Conservation (phyloP, 2,329 filamentous ascomycete genomes). For the Calonectria pseudoreteaudii region DNA sequence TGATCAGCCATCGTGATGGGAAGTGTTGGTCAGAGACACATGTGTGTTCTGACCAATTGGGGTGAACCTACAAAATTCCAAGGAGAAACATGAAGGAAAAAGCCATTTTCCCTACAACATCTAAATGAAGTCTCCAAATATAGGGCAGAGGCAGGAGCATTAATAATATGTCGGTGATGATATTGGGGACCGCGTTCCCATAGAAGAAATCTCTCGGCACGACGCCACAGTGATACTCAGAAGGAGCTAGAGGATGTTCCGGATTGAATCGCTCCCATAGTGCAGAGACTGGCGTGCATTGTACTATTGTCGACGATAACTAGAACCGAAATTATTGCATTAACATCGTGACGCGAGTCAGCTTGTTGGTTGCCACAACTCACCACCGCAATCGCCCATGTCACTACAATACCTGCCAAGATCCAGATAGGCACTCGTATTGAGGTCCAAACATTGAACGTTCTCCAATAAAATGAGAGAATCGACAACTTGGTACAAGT, state of each 20-base stretch:
- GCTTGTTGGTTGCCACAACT: not conserved
- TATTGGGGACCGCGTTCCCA: constrained; percentile 43
- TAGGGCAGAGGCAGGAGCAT: constrained; percentile 46
- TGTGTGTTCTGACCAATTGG: not conserved
- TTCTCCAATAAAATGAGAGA: constrained; percentile 42
- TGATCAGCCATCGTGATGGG: not conserved
- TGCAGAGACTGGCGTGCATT: constrained; percentile 1
- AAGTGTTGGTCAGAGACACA: not conserved
- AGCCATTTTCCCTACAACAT: constrained; percentile 36
- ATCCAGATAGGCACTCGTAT: constrained; percentile 35
- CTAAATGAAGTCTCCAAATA: constrained; percentile 43
- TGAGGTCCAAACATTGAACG: constrained; percentile 33
- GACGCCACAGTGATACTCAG: constrained; percentile 30
- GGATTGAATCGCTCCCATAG: constrained; percentile 3
- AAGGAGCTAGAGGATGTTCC: not conserved
- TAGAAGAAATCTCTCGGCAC: constrained; percentile 41
- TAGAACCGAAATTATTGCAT: not conserved
- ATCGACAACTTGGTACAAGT: constrained; percentile 38
- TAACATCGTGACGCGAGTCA: not conserved
- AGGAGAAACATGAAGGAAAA: constrained; percentile 22
- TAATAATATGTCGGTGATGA: constrained; percentile 40
- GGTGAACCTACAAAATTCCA: constrained; percentile 1
- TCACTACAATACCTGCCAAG: constrained; percentile 23
- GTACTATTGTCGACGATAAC: not conserved
- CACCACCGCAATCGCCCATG: constrained; percentile 40